phyloP scores from a whole-genome alignment of 768 basidiomycete species.

The Naganishia antarctica region DNA sequence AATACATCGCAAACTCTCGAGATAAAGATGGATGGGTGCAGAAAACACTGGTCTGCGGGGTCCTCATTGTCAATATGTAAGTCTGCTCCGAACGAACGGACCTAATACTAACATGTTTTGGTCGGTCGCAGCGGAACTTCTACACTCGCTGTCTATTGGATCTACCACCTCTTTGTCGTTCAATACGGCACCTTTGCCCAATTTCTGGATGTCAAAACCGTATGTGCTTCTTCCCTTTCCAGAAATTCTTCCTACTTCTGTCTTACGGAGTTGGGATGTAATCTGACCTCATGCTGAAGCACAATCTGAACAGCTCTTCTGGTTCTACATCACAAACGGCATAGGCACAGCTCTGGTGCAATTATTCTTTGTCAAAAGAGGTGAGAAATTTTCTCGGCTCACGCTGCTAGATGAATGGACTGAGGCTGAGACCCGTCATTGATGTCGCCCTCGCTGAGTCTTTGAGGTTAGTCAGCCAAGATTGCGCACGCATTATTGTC shows the following conservation, averaged over 20 bases:
- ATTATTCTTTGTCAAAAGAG: conserved; percentile 22
- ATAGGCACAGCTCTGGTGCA: conserved; percentile 18
- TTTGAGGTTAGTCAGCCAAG: conserved; percentile 13
- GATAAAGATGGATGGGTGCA: background rate
- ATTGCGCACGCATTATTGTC: too few relatives aligned
- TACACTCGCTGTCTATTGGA: conserved; percentile 13
- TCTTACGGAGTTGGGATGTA: too few relatives aligned
- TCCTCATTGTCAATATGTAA: conserved; percentile 8
- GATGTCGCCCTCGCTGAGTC: too few relatives aligned
- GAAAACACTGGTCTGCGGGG: background rate
- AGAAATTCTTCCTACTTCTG: too few relatives aligned
- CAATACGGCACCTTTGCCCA: conserved; percentile 14
- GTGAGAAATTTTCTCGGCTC: background rate
- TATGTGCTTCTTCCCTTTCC: too few relatives aligned
- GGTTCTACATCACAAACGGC: conserved; percentile 24
- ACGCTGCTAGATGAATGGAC: background rate
- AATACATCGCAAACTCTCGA: background rate
- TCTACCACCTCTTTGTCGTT: conserved; percentile 19
- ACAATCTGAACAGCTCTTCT: conserved; percentile 4
- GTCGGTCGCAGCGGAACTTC: conserved; percentile 7
- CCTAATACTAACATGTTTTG: background rate
- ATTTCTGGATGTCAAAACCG: conserved; percentile 19
- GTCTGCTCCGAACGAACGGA: background rate
- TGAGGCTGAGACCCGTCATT: too few relatives aligned
- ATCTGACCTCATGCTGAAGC: background rate